Evolutionary conservation across 2,329 filamentous ascomycete species (phyloP).

Genomic region (Xylaria hypoxylon): DNA sequence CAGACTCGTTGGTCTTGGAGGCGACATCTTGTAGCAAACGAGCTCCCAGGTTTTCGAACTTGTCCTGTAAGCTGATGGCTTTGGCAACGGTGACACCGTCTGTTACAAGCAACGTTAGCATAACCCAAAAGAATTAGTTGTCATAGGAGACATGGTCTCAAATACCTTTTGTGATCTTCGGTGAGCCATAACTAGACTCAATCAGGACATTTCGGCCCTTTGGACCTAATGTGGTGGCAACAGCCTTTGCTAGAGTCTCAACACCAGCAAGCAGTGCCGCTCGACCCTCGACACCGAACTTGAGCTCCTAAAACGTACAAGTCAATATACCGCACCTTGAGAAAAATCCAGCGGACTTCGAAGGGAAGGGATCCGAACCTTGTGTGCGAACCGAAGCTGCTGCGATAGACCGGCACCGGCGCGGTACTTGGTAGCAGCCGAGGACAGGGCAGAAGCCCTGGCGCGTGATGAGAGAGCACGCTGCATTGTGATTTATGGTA

Average conservation of each 20-base stretch:
- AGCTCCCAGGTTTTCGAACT: slow-evolving; percentile 99
- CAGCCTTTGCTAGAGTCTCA: slow-evolving; percentile 95
- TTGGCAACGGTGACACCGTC: slow-evolving; percentile 91
- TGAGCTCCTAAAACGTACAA: slow-evolving; percentile 78
- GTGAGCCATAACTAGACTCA: slow-evolving; percentile 97
- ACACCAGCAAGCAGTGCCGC: slow-evolving; percentile 91
- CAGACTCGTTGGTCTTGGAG: slow-evolving; percentile 98
- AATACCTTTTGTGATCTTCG: slow-evolving; percentile 99
- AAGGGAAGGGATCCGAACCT: slow-evolving; percentile 68
- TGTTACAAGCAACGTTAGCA: slow-evolving; percentile 52
- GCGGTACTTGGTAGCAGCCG: slow-evolving; percentile 73
- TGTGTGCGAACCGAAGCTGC: slow-evolving; percentile 96
- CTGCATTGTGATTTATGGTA: slow-evolving; percentile 78
- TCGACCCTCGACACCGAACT: slow-evolving; percentile 96
- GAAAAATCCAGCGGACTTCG: not conserved
- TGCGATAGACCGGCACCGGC: slow-evolving; percentile 76
- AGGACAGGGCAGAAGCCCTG: slow-evolving; percentile 82
- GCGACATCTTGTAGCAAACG: slow-evolving; percentile 97
- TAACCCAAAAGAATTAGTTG: not conserved
- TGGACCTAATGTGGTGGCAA: slow-evolving; percentile 94
- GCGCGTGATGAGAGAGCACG: slow-evolving; percentile 87
- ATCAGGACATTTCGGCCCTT: slow-evolving; percentile 99
- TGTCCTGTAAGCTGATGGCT: slow-evolving; percentile 94
- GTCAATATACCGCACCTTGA: slow-evolving; percentile 24
- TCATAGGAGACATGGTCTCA: slow-evolving; percentile 21